These are phyloP conservation scores for Trichomonascaceae sp. DNA, from an alignment of 1,139 yeast genomes.

Conservation along the genomic window DNA sequence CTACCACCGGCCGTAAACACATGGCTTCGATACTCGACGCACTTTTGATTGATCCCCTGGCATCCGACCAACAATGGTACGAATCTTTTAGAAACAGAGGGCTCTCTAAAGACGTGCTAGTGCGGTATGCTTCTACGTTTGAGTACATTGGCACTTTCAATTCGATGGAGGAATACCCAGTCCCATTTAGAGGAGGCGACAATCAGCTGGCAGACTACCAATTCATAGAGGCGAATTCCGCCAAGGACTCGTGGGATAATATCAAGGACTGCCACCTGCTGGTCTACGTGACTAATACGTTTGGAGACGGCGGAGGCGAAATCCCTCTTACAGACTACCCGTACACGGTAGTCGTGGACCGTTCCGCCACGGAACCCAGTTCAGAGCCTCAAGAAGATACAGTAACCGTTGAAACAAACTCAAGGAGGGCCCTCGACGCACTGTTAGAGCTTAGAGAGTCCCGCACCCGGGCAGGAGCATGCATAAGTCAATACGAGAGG, in stretches of 20 bases:
- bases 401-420: neutral
- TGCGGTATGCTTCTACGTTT: constrained; percentile 19
- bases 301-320: constrained; percentile 13
- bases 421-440: neutral
- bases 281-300: constrained; percentile 14
- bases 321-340: constrained; percentile 11
- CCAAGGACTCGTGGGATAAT: constrained; percentile 21
- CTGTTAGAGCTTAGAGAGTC: neutral
- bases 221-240: constrained; percentile 22
- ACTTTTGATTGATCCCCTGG: constrained; percentile 25
- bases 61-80: constrained; percentile 23
- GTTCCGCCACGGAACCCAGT: neutral
- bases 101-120: constrained; percentile 23
- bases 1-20: constrained; percentile 15
- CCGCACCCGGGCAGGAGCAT: neutral
- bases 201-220: constrained; percentile 12
- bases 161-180: constrained; percentile 24
- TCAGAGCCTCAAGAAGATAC: neutral
- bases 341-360: neutral
- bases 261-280: constrained; percentile 21
- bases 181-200: constrained; percentile 16
- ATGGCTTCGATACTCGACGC: constrained; percentile 21
- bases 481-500: neutral
- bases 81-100: constrained; percentile 17
- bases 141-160: constrained; percentile 24